Conservation (phyloP, 2,329 filamentous ascomycete genomes). For the Zymoseptoria crescenta region DNA sequence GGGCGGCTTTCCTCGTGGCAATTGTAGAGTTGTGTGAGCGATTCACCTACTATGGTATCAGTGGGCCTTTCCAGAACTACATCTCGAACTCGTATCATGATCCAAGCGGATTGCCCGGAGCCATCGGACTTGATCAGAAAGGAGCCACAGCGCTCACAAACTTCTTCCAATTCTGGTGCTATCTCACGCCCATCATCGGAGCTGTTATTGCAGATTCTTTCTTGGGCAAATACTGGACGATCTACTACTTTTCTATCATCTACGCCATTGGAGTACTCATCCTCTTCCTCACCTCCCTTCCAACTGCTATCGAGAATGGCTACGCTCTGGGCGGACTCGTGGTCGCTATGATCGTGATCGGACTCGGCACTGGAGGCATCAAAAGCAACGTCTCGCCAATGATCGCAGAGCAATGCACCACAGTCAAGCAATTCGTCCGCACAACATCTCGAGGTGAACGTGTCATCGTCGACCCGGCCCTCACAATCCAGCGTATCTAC, state of each 20-base stretch:
- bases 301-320: constrained; percentile 52
- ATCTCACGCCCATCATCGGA: constrained; percentile 16
- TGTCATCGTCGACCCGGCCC: constrained; percentile 39
- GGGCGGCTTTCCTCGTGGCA: constrained; percentile 19
- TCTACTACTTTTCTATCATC: constrained; percentile 55
- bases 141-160: constrained; percentile 36
- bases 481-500: constrained; percentile 31
- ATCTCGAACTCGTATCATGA: constrained; percentile 34
- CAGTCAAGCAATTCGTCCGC: constrained; percentile 30
- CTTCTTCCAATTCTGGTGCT: constrained; percentile 37
- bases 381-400: constrained; percentile 61
- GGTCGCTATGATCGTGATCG: constrained; percentile 57
- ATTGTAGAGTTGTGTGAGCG: constrained; percentile 18
- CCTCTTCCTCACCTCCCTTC: constrained; percentile 56
- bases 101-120: constrained; percentile 28
- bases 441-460: constrained; percentile 34
- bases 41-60: constrained; percentile 21
- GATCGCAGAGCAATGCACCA: constrained; percentile 39
- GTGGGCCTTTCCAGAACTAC: constrained; percentile 39
- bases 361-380: constrained; percentile 68
- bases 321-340: constrained; percentile 55
- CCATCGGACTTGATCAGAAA: constrained; percentile 31
- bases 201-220: constrained; percentile 33
- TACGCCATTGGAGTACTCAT: constrained; percentile 59
- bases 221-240: constrained; percentile 61